Evolutionary conservation across 2,329 filamentous ascomycete species (phyloP).

Genomic region (Cryphonectria radicalis): DNA sequence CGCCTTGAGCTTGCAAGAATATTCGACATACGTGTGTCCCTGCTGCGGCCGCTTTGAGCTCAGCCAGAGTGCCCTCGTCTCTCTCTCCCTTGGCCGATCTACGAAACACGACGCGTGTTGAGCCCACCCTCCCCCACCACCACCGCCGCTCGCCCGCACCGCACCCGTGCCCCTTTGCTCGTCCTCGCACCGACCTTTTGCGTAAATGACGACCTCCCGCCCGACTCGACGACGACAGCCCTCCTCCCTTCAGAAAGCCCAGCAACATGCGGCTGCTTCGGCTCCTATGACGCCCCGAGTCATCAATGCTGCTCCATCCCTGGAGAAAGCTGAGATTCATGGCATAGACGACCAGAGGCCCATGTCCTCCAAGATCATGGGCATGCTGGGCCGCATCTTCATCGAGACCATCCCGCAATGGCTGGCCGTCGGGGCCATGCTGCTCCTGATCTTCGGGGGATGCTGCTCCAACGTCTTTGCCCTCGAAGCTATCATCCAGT

Average conservation of each 20-base stretch:
- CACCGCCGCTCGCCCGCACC: conserved; percentile 9
- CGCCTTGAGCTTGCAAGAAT: conserved; percentile 1
- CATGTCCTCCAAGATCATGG: conserved; percentile 54
- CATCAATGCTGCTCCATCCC: conserved; percentile 57
- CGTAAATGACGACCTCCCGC: conserved; percentile 48
- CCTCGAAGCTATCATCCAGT: conserved; percentile 93
- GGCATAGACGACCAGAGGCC: conserved; percentile 58
- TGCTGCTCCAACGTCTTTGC: conserved; percentile 77
- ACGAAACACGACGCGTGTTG: conserved; percentile 25
- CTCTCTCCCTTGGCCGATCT: conserved; percentile 9
- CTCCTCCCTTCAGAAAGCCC: conserved; percentile 46
- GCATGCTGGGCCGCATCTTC: conserved; percentile 56
- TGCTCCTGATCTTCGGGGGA: conserved; percentile 89
- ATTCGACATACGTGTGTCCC: conserved; percentile 25
- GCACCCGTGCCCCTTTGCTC: conserved; percentile 15
- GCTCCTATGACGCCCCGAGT: conserved; percentile 50
- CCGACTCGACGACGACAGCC: conserved; percentile 50
- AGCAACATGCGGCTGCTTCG: conserved; percentile 45
- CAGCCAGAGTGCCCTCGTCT: conserved; percentile 8
- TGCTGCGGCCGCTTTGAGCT: conserved; percentile 23
- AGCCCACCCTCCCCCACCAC: neutral
- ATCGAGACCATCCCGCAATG: conserved; percentile 65
- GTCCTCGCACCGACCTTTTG: conserved; percentile 31
- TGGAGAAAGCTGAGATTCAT: conserved; percentile 60
- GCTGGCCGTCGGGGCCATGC: conserved; percentile 69